These are phyloP conservation scores for Tylopilus sp. DNA, from an alignment of 768 basidiomycete genomes.

Conservation along the genomic window DNA sequence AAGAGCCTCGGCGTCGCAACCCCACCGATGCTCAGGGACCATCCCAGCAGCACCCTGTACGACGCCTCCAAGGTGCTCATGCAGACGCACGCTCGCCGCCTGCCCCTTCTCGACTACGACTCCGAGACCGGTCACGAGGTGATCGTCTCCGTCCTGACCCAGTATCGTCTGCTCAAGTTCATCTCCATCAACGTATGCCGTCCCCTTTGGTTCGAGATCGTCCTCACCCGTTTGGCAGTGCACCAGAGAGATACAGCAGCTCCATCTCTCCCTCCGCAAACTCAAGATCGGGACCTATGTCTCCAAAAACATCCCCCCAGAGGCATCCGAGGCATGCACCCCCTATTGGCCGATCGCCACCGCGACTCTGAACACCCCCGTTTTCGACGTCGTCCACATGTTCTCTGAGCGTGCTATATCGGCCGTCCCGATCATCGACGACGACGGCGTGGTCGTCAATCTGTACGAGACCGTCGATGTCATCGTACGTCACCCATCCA, in stretches of 20 bases:
- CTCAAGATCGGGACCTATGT: constrained; percentile 96
- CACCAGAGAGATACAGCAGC: constrained; percentile 73
- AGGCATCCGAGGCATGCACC: constrained; percentile 51
- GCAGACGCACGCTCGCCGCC: constrained; percentile 89
- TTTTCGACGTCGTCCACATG: constrained; percentile 98
- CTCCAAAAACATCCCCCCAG: constrained; percentile 44
- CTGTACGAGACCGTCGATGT: constrained; percentile 99
- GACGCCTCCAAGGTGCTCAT: constrained; percentile 90
- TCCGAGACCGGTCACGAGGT: constrained; percentile 93
- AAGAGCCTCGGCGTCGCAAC: constrained; percentile 86
- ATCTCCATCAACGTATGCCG: constrained; percentile 88
- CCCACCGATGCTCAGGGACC: constrained; percentile 85
- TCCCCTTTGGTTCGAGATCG: background rate
- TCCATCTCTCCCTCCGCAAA: constrained; percentile 76
- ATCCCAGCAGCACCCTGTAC: constrained; percentile 83
- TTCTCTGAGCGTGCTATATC: constrained; percentile 95
- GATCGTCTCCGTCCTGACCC: constrained; percentile 93
- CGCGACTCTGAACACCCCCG: constrained; percentile 84
- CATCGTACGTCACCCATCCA: constrained; percentile 53
- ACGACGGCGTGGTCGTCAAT: constrained; percentile 90
- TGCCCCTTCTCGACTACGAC: constrained; percentile 92
- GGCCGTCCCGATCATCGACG: constrained; percentile 94
- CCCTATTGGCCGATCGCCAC: constrained; percentile 91
- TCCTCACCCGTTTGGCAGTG: constrained; percentile 51
- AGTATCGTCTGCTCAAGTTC: constrained; percentile 97